These are phyloP conservation scores for Helicocarpus griseus DNA, from an alignment of 2,329 filamentous ascomycete genomes.

Conservation along the genomic window DNA sequence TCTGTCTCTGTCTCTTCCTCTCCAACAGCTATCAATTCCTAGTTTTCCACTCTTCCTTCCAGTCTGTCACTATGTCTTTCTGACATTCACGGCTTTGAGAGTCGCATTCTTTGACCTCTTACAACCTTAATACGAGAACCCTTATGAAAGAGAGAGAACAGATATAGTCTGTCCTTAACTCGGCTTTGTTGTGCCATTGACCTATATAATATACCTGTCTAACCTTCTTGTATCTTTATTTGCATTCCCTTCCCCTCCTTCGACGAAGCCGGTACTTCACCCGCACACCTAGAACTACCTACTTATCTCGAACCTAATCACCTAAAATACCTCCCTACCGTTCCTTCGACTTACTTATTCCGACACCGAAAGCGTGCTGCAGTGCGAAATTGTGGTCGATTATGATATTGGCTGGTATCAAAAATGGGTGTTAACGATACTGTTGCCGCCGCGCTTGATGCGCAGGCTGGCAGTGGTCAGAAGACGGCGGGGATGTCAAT, in stretches of 20 bases:
- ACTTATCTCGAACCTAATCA: neutral
- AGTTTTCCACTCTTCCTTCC: neutral
- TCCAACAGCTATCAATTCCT: neutral
- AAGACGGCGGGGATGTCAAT: conserved; percentile 28
- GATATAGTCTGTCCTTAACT: neutral
- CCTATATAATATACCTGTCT: neutral
- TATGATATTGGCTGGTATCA: neutral
- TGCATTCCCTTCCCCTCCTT: neutral
- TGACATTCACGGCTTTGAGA: neutral
- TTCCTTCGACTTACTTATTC: too few relatives aligned
- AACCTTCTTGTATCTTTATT: conserved; percentile 1
- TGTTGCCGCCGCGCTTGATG: conserved; percentile 26
- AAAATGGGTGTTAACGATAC: conserved; percentile 13
- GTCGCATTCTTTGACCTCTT: neutral
- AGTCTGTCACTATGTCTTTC: neutral
- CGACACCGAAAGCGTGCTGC: too few relatives aligned
- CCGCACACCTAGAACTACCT: neutral
- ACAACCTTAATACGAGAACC: neutral
- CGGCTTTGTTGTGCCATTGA: neutral
- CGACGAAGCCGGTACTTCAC: neutral
- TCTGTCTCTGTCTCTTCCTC: neutral
- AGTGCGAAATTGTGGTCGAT: neutral
- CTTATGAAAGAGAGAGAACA: neutral
- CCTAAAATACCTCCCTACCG: neutral
- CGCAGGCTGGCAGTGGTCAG: conserved; percentile 27